These are phyloP conservation scores for Aspergillus incahuasiensis DNA, from an alignment of 495 filamentous ascomycete genomes.

Conservation along the genomic window DNA sequence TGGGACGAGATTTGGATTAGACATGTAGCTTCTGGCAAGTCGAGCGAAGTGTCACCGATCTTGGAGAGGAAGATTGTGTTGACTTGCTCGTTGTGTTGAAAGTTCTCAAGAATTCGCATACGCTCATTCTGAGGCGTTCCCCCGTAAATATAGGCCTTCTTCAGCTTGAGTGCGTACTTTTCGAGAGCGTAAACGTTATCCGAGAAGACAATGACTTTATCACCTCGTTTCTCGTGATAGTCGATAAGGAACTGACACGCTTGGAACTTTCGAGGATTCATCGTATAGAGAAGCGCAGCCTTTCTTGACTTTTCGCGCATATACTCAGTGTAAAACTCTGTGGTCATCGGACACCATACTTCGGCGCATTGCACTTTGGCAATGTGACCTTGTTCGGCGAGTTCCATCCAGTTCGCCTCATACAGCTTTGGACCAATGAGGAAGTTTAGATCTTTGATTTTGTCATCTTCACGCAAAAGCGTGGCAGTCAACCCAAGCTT, in stretches of 20 bases:
- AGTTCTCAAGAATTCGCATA: conserved; percentile 87
- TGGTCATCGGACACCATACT: conserved; percentile 99
- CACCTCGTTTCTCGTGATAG: conserved; percentile 91
- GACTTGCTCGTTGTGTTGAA: conserved; percentile 87
- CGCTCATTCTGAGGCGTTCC: conserved; percentile 84
- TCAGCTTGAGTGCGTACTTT: conserved; percentile 75
- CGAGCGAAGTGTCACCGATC: conserved; percentile 95
- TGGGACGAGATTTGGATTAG: conserved; percentile 98
- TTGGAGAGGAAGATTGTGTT: conserved; percentile 98
- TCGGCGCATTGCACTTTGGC: conserved; percentile 97
- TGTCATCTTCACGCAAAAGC: conserved; percentile 92
- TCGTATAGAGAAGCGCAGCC: conserved; percentile 77
- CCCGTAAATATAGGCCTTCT: conserved; percentile 91
- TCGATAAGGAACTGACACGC: conserved; percentile 95
- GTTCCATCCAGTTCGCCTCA: conserved; percentile 99
- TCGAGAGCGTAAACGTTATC: conserved; percentile 96
- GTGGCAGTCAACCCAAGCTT: conserved; percentile 98
- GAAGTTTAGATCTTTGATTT: conserved; percentile 96
- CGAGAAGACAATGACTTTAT: conserved; percentile 98
- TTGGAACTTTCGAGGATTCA: conserved; percentile 98
- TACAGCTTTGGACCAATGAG: conserved; percentile 96
- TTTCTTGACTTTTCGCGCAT: conserved; percentile 67
- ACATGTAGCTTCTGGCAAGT: conserved; percentile 94
- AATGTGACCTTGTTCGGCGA: conserved; percentile 94
- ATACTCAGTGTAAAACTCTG: conserved; percentile 96